Base-by-base conservation (phyloP, 2,329 filamentous ascomycete species). In the Remersonia thermophila region DNA sequence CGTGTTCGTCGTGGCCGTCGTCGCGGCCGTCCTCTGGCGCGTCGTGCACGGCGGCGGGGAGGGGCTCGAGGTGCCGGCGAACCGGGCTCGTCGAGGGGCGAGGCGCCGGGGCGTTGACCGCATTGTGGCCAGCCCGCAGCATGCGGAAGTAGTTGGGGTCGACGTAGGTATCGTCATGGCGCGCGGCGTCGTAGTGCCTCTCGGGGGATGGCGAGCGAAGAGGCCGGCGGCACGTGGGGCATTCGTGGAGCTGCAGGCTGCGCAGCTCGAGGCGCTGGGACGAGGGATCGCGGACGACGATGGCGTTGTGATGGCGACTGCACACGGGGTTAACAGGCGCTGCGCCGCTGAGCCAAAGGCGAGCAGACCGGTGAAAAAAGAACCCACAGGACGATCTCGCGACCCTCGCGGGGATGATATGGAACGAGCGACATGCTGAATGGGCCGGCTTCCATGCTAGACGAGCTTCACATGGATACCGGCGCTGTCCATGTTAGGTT, bases 101-200 rank as follows among this genome's bases (percentile, higher is more conserved):
- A n/a, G 42, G 17, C 50, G 58, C 61, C 46, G 53, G 58, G 41
- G 50, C 64, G 54, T 58, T 67, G 46, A 63, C 54, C 48, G 61
- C 48, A 39, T 58, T 47, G 56, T 42, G 41, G 28, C 63, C 58
- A 51, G 67, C 57, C 58, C 77, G 81, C 28, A 98, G 77, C 81
- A 96, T 87, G 51, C 84, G 84, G 59, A 98, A 98, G 65, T 98
- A 98, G 35, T 86, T 77, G 2, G 87, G 87, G 51, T 87, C 80
- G 48, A 95, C 82, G 54, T 87, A 96, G 38, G 79, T 72, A 33
- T 80, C 70, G 47, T 57, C 57, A 25, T 62, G 60, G 34, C 57
- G 52, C 23, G 59, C 50, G 29, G 51, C 57, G 36, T 71, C 71
- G 53, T 63, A 73, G 42, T 63, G 55, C 23, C 63, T 60, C 15